These are phyloP conservation scores for Xylariaceae sp. DNA, from an alignment of 2,329 filamentous ascomycete species.

Conservation along the genomic window DNA sequence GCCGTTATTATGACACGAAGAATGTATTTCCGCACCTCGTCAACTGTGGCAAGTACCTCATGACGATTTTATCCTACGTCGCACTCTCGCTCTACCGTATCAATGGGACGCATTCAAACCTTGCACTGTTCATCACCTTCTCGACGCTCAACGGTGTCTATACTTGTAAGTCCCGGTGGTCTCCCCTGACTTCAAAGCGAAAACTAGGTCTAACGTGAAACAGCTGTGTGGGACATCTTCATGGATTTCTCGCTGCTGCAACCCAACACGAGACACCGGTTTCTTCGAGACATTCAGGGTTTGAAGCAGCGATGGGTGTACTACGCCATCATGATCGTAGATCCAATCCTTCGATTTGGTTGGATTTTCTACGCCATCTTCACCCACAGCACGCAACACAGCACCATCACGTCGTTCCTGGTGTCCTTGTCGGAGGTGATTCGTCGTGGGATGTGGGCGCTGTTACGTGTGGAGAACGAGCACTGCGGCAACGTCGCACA, in stretches of 20 bases:
- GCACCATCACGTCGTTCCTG: constrained; percentile 72
- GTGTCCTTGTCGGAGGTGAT: constrained; percentile 73
- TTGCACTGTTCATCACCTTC: constrained; percentile 73
- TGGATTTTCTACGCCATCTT: constrained; percentile 95
- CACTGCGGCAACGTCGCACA: constrained; percentile 88
- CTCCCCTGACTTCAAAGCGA: neutral
- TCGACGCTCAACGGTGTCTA: constrained; percentile 80
- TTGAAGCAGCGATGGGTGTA: constrained; percentile 79
- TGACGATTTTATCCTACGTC: constrained; percentile 75
- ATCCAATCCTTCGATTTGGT: constrained; percentile 82
- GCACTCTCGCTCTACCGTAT: constrained; percentile 81
- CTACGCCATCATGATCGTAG: constrained; percentile 75
- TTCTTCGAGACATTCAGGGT: constrained; percentile 72
- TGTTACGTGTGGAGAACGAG: constrained; percentile 96
- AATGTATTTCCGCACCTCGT: constrained; percentile 89
- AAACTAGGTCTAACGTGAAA: neutral
- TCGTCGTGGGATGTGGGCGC: constrained; percentile 83
- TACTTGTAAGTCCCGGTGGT: constrained; percentile 50
- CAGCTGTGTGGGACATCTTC: constrained; percentile 83
- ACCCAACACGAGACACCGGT: constrained; percentile 58
- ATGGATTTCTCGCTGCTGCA: constrained; percentile 97
- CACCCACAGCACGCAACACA: constrained; percentile 73
- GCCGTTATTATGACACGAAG: constrained; percentile 79
- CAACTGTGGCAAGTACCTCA: constrained; percentile 87
- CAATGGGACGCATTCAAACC: constrained; percentile 46